Percentiles rank a stretch among this genome's conserved stretches.
These are phyloP conservation scores for Tricharina praecox DNA, from an alignment of 495 filamentous ascomycete genomes.

Conservation along the genomic window DNA sequence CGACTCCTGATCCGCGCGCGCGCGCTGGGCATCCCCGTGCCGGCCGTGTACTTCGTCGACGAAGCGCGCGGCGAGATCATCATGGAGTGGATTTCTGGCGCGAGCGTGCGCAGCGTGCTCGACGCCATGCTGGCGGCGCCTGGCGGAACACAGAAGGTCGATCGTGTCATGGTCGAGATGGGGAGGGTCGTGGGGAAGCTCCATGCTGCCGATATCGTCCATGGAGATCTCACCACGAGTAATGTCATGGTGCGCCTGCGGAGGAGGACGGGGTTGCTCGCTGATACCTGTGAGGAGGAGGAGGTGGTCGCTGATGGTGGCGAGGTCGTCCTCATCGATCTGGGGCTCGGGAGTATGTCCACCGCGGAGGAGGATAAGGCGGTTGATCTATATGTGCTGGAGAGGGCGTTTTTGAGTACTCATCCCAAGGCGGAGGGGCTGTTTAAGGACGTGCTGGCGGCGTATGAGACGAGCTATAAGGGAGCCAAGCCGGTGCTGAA, in stretches of 20 bases:
- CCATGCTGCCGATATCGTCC: constrained; percentile 68
- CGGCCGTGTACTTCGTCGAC: constrained; percentile 27
- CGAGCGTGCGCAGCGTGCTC: constrained; percentile 46
- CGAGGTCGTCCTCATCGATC: constrained; percentile 84
- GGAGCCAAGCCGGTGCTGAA: constrained; percentile 28
- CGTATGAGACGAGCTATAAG: constrained; percentile 33
- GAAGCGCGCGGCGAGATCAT: constrained; percentile 52
- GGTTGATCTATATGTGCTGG: constrained; percentile 91
- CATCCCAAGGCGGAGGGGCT: constrained; percentile 56
- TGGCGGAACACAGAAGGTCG: constrained; percentile 31
- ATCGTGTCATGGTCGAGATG: constrained; percentile 47
- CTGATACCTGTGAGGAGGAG: constrained; percentile 8
- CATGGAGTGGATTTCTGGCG: constrained; percentile 81
- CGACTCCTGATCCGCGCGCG: constrained; percentile 37
- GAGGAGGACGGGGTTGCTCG: constrained; percentile 11
- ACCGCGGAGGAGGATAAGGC: constrained; percentile 82
- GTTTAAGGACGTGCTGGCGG: constrained; percentile 47
- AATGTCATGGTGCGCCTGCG: constrained; percentile 68
- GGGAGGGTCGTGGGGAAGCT: constrained; percentile 59
- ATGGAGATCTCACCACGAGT: constrained; percentile 94
- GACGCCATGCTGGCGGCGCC: constrained; percentile 43
- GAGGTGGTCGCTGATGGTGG: constrained; percentile 35
- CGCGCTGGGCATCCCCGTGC: constrained; percentile 19
- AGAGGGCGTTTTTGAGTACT: constrained; percentile 90
- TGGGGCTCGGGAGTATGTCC: constrained; percentile 73